Percentiles rank a stretch among this genome's conserved stretches.
These are phyloP conservation scores for Pneumocystis carinii DNA, from an alignment of 1,139 yeast species.

Conservation along the genomic window DNA sequence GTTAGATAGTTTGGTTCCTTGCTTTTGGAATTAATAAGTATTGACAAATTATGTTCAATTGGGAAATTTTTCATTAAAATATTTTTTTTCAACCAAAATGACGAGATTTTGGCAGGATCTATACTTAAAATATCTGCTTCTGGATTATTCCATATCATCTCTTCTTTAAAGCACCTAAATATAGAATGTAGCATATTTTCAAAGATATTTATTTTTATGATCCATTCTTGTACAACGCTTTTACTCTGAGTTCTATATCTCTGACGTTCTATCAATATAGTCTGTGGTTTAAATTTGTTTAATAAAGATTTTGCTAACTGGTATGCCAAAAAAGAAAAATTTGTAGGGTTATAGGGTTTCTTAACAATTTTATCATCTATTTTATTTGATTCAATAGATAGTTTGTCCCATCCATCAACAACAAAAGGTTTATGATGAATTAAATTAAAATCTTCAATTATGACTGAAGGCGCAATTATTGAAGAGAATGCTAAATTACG, in stretches of 20 bases:
- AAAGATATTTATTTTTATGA: slow-evolving; percentile 1
- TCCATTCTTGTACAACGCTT: slow-evolving; percentile 6
- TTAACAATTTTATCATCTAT: neutral
- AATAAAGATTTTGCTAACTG: neutral
- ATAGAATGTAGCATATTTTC: slow-evolving; percentile 5
- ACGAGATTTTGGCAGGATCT: neutral
- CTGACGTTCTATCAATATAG: slow-evolving; percentile 5
- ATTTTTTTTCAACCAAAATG: neutral
- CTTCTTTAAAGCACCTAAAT: neutral
- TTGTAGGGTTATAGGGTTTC: neutral
- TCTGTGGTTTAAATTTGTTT: neutral
- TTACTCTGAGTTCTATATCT: slow-evolving; percentile 2
- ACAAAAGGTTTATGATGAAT: neutral
- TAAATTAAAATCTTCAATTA: neutral
- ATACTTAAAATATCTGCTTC: neutral
- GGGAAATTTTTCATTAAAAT: neutral
- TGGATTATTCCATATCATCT: neutral
- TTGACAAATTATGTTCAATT: neutral
- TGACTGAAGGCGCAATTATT: neutral
- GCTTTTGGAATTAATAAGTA: neutral
- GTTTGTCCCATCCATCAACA: neutral
- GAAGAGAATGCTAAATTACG: neutral
- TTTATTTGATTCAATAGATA: neutral
- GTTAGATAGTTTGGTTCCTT: neutral
- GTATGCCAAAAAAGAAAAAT: neutral